phyloP scores from a whole-genome alignment of 768 basidiomycete genomes.

The Mycena capillaripes region DNA sequence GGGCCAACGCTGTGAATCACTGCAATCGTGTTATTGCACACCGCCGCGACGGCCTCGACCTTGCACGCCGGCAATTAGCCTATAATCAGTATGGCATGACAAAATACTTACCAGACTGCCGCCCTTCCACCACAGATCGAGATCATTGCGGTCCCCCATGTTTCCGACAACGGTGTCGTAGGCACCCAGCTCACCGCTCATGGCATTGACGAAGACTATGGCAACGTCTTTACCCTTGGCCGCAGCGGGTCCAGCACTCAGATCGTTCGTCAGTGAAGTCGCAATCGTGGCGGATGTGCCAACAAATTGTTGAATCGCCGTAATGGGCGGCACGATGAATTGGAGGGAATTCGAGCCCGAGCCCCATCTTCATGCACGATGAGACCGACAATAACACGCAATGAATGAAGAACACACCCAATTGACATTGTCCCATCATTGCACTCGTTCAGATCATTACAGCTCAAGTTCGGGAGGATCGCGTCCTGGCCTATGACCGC shows the following conservation, averaged over 20 bases:
- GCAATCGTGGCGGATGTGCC: constrained; percentile 56
- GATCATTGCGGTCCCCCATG: constrained; percentile 69
- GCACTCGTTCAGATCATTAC: constrained; percentile 64
- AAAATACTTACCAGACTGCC: constrained; percentile 56
- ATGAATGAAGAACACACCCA: background rate
- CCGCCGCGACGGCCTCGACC: constrained; percentile 71
- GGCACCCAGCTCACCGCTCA: constrained; percentile 65
- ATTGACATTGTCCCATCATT: constrained; percentile 70
- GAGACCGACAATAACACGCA: background rate
- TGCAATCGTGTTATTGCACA: constrained; percentile 84
- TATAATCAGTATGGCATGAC: background rate
- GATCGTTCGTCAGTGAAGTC: constrained; percentile 59
- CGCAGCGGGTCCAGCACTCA: constrained; percentile 52
- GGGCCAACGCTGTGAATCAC: constrained; percentile 87
- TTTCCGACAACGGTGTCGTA: constrained; percentile 77
- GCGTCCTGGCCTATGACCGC: constrained; percentile 75
- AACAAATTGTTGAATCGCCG: constrained; percentile 58
- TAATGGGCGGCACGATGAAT: constrained; percentile 60
- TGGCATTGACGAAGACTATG: constrained; percentile 72
- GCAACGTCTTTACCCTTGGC: constrained; percentile 67
- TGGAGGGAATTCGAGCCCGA: constrained; percentile 63
- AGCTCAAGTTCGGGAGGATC: constrained; percentile 61
- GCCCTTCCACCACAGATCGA: constrained; percentile 71
- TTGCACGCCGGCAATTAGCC: constrained; percentile 37
- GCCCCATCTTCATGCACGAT: constrained; percentile 54